phyloP scores from a whole-genome alignment of 2,329 filamentous ascomycete genomes.

The Pseudogymnoascus sp. region DNA sequence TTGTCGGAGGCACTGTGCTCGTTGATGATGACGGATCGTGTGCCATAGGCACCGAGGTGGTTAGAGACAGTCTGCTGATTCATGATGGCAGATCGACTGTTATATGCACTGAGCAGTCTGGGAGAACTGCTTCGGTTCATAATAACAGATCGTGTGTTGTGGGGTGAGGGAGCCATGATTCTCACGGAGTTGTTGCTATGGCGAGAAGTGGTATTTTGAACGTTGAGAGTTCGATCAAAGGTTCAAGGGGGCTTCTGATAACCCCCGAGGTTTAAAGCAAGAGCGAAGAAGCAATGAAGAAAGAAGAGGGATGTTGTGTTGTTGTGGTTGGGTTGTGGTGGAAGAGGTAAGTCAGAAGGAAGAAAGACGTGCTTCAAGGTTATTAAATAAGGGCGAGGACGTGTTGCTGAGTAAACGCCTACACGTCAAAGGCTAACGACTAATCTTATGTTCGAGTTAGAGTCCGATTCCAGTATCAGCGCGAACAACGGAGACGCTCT shows the following conservation, averaged over 20 bases:
- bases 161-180: background rate
- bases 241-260: background rate
- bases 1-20: background rate
- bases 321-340: background rate
- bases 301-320: background rate
- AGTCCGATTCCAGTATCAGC: background rate
- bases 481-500: background rate
- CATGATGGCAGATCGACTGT: background rate
- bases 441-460: background rate
- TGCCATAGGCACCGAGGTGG: background rate
- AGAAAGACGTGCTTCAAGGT: background rate
- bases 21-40: background rate
- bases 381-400: background rate
- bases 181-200: background rate
- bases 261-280: background rate
- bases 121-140: background rate
- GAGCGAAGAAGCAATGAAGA: background rate
- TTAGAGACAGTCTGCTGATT: background rate
- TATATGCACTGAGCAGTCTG: background rate
- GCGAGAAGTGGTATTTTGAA: background rate
- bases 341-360: background rate
- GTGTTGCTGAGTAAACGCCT: background rate
- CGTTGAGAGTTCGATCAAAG: background rate
- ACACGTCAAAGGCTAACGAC: background rate
- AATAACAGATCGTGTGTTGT: background rate